phyloP scores from a whole-genome alignment of 2,329 filamentous ascomycete species.

The Fusarium aywerte region DNA sequence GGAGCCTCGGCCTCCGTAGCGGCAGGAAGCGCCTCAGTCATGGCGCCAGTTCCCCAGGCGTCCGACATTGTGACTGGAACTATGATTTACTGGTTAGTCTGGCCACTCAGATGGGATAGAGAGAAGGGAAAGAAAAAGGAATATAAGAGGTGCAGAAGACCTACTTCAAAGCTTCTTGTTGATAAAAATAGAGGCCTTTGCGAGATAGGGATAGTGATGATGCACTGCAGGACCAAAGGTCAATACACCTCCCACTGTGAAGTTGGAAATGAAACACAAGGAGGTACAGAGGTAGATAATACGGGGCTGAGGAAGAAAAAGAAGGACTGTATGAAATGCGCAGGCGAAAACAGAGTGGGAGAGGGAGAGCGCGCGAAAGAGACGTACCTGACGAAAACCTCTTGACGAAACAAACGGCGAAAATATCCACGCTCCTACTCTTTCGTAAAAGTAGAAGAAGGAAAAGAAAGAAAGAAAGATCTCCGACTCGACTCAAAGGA shows the following conservation, averaged over 20 bases:
- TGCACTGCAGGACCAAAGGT: neutral
- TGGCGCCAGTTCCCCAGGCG: slow-evolving; percentile 20
- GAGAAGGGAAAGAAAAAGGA: too few relatives aligned
- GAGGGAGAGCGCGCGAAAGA: neutral
- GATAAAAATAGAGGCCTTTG: neutral
- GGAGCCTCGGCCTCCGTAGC: neutral
- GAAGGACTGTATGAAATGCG: neutral
- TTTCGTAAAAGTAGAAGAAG: slow-evolving; percentile 3
- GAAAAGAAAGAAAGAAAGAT: neutral
- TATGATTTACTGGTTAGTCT: slow-evolving; percentile 2
- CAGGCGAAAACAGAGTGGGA: neutral
- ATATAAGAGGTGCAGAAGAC: neutral
- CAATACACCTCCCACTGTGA: neutral
- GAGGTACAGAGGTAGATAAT: neutral
- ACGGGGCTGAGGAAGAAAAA: neutral
- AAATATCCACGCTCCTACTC: slow-evolving; percentile 33
- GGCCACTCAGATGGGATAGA: too few relatives aligned
- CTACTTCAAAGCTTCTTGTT: neutral
- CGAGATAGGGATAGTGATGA: neutral
- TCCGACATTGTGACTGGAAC: slow-evolving; percentile 14
- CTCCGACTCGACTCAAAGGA: neutral
- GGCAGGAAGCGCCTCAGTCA: slow-evolving; percentile 16
- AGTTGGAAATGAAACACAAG: neutral
- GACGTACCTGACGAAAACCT: slow-evolving; percentile 17
- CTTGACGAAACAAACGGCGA: slow-evolving; percentile 7